These are phyloP conservation scores for Calonectria leucothoes DNA, from an alignment of 2,329 filamentous ascomycete species.

Conservation along the genomic window DNA sequence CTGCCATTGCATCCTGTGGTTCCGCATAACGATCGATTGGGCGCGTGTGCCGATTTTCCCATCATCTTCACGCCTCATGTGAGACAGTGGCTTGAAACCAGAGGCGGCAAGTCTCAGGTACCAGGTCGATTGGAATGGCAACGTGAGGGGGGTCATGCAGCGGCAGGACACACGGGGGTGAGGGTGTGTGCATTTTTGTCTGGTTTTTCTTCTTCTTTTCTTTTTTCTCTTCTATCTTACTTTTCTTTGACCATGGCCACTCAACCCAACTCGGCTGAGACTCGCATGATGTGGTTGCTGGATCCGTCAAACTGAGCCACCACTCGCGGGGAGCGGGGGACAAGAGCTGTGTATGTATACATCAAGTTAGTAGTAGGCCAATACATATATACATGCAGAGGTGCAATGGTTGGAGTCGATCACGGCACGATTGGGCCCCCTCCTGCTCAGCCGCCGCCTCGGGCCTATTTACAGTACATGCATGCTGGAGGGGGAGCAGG, in stretches of 20 bases:
- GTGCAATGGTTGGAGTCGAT: neutral
- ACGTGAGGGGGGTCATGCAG: neutral
- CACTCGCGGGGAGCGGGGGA: neutral
- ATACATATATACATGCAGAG: neutral
- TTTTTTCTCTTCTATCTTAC: neutral
- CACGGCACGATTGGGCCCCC: neutral
- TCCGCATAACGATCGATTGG: neutral
- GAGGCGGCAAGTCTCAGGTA: slow-evolving; percentile 3
- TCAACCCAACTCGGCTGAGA: neutral
- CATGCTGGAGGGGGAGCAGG: too few relatives aligned
- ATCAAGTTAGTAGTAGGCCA: too few relatives aligned
- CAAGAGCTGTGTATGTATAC: neutral
- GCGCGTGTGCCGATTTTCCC: neutral
- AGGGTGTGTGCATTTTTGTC: neutral
- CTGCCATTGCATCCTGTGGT: neutral
- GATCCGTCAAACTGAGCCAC: slow-evolving; percentile 8
- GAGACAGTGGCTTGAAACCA: slow-evolving; percentile 2
- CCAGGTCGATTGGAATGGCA: neutral
- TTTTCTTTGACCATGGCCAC: neutral
- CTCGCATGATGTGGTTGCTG: slow-evolving; percentile 1
- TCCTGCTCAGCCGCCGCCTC: neutral
- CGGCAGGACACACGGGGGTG: neutral
- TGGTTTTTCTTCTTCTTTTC: neutral
- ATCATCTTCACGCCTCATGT: neutral
- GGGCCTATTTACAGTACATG: neutral